Conservation (phyloP, 306 rosid genomes). For the Prunus davidiana region DNA sequence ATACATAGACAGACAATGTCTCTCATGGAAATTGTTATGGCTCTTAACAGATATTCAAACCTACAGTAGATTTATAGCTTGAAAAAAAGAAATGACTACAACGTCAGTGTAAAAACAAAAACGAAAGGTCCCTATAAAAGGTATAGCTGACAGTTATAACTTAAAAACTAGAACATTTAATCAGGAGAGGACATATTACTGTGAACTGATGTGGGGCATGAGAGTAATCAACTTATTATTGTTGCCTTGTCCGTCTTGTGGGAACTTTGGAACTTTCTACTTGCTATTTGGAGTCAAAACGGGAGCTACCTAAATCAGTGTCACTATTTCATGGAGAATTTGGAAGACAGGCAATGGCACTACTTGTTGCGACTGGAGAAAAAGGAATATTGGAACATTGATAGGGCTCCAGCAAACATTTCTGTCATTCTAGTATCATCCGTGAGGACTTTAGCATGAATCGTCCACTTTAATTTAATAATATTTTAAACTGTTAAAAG, state of each 20-base stretch:
- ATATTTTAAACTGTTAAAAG: too few relatives aligned
- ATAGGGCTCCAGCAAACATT: too few relatives aligned
- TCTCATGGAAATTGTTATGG: neutral
- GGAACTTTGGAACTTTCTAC: neutral
- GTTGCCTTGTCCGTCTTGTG: neutral
- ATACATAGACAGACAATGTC: neutral
- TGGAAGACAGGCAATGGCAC: neutral
- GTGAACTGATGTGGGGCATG: neutral
- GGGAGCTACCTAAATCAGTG: neutral
- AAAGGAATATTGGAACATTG: neutral
- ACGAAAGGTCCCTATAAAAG: neutral
- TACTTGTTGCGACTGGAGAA: neutral
- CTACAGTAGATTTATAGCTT: neutral
- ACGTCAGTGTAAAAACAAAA: neutral
- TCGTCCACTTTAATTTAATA: too few relatives aligned
- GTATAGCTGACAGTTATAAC: neutral
- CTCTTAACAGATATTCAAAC: neutral
- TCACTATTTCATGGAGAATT: neutral
- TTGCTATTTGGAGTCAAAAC: neutral
- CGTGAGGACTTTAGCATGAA: too few relatives aligned
- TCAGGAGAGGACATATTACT: neutral
- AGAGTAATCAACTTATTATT: neutral
- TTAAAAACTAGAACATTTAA: neutral
- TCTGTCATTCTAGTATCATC: too few relatives aligned
- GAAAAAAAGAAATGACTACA: neutral